Conservation (phyloP, 352 stramenopile genomes). For the Phytopythium litorale region DNA sequence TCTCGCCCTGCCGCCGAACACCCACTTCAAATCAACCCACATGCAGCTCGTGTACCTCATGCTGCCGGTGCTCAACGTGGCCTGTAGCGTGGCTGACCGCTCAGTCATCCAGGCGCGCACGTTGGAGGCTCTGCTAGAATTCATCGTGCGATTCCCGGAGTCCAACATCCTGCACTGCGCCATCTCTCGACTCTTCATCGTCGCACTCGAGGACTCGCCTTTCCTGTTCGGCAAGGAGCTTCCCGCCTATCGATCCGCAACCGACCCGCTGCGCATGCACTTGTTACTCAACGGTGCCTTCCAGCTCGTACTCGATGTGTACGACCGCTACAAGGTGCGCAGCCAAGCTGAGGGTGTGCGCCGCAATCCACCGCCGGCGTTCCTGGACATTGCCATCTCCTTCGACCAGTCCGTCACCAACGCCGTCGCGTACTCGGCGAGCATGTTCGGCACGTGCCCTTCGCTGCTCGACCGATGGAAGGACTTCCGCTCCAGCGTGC, state of each 20-base stretch:
- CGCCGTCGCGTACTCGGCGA: slow-evolving; percentile 49
- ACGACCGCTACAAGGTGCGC: slow-evolving; percentile 12
- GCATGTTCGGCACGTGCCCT: slow-evolving; percentile 40
- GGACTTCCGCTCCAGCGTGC: slow-evolving; percentile 37
- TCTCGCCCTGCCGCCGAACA: slow-evolving; percentile 19
- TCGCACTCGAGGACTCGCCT: slow-evolving; percentile 71
- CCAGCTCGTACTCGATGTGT: slow-evolving; percentile 37
- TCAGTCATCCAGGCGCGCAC: slow-evolving; percentile 32
- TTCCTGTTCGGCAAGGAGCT: slow-evolving; percentile 82
- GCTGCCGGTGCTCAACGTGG: slow-evolving; percentile 72
- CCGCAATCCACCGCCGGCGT: slow-evolving; percentile 30
- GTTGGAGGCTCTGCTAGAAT: slow-evolving; percentile 71
- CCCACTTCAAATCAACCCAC: slow-evolving; percentile 53
- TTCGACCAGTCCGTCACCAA: slow-evolving; percentile 68
- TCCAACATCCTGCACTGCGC: slow-evolving; percentile 75
- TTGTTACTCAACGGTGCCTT: slow-evolving; percentile 46
- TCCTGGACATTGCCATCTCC: slow-evolving; percentile 72
- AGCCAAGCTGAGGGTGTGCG: background rate
- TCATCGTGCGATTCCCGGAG: slow-evolving; percentile 90
- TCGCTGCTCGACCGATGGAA: slow-evolving; percentile 37
- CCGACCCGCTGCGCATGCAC: slow-evolving; percentile 49
- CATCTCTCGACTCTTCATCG: slow-evolving; percentile 66
- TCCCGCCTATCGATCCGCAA: slow-evolving; percentile 47
- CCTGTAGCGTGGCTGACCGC: slow-evolving; percentile 50
- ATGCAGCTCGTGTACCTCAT: slow-evolving; percentile 74